Percentiles rank a stretch among this genome's conserved stretches.
phyloP scores from a whole-genome alignment of 805 yeast genomes.

The Suhomyces canberraensis region DNA sequence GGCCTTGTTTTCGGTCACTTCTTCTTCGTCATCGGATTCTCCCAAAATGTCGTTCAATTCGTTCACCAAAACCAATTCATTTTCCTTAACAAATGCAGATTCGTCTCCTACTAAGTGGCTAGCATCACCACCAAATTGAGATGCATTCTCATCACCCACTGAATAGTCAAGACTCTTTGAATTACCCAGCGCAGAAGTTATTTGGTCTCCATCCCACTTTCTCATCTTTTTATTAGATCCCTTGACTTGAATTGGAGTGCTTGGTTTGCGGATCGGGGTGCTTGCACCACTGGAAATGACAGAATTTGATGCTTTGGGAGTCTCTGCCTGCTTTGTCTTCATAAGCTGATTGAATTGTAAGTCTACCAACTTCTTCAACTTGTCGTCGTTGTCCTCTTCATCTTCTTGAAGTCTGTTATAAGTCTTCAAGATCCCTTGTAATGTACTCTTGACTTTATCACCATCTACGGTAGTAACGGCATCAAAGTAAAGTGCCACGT shows the following conservation, averaged over 20 bases:
- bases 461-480: slow-evolving; percentile 37
- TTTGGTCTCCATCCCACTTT: slow-evolving; percentile 38
- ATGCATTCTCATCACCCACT: slow-evolving; percentile 11
- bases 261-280: slow-evolving; percentile 5
- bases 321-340: slow-evolving; percentile 19
- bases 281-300: slow-evolving; percentile 2
- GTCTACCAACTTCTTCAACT: slow-evolving; percentile 33
- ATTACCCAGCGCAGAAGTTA: slow-evolving; percentile 10
- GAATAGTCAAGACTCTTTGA: slow-evolving; percentile 33
- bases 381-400: slow-evolving; percentile 16
- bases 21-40: slow-evolving; percentile 30
- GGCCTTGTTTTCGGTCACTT: slow-evolving; percentile 9
- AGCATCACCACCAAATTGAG: slow-evolving; percentile 3
- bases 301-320: neutral
- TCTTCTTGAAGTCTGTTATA: slow-evolving; percentile 26
- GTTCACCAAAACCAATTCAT: slow-evolving; percentile 38
- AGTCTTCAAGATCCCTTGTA: slow-evolving; percentile 32
- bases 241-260: slow-evolving; percentile 6
- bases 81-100: slow-evolving; percentile 33
- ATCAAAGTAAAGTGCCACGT: slow-evolving; percentile 39
- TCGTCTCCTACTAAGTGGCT: slow-evolving; percentile 18
- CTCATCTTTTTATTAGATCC: slow-evolving; percentile 35
- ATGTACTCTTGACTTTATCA: slow-evolving; percentile 32
- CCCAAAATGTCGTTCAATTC: slow-evolving; percentile 39
- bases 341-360: slow-evolving; percentile 38